Evolutionary conservation across 108 stramenopile species (phyloP).

Genomic region (Aureococcus anophagefferens): DNA sequence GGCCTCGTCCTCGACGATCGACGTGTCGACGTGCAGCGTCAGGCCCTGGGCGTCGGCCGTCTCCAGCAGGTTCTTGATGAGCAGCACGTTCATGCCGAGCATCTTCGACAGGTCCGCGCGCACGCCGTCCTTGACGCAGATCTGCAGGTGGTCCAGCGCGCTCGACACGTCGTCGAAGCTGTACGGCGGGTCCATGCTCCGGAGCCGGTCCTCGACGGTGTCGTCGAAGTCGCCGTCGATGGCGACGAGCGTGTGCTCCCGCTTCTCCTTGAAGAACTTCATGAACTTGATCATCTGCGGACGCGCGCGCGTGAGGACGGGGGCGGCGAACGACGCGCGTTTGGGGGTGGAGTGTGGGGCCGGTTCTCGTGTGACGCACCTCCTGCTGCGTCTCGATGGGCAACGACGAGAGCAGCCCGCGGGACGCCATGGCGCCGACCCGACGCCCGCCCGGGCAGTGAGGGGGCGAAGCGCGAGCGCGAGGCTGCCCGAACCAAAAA

Average conservation of each 20-base stretch:
- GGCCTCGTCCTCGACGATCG: background rate
- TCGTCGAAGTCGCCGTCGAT: constrained; percentile 1
- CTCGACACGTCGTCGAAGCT: background rate
- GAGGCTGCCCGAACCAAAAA: too few species aligned
- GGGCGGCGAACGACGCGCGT: too few species aligned
- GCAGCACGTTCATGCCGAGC: background rate
- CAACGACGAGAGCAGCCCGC: too few species aligned
- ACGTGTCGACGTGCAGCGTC: background rate
- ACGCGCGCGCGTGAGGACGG: too few species aligned
- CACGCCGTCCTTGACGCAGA: background rate
- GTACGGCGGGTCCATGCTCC: background rate
- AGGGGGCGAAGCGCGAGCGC: too few species aligned
- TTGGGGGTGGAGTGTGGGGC: too few species aligned
- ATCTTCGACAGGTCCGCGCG: background rate
- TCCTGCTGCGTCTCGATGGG: too few species aligned
- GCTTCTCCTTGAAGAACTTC: background rate
- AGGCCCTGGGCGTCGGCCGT: background rate
- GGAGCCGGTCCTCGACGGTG: background rate
- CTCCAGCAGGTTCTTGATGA: background rate
- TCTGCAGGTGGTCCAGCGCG: background rate
- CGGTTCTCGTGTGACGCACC: too few species aligned
- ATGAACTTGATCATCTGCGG: background rate
- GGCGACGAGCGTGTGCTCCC: background rate
- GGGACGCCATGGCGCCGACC: too few species aligned
- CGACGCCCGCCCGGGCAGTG: too few species aligned